phyloP scores from a whole-genome alignment of 495 filamentous ascomycete species.

The Pyronema domesticum region DNA sequence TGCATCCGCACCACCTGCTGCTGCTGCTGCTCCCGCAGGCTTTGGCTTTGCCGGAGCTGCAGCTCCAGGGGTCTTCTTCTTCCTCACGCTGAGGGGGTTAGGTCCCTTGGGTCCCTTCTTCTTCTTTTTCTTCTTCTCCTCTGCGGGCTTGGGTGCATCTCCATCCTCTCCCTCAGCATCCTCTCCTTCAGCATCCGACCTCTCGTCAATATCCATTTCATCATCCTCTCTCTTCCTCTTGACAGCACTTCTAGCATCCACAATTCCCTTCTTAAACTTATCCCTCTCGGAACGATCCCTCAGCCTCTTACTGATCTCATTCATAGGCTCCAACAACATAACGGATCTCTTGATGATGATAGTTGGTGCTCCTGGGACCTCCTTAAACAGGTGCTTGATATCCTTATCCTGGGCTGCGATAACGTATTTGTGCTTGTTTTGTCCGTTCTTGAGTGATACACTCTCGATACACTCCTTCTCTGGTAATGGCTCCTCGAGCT shows the following conservation, averaged over 20 bases:
- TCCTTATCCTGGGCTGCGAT: slow-evolving; percentile 57
- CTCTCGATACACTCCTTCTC: slow-evolving; percentile 60
- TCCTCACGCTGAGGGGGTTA: slow-evolving; percentile 82
- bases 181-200: slow-evolving; percentile 12
- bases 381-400: slow-evolving; percentile 36
- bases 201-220: slow-evolving; percentile 20
- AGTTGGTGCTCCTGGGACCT: slow-evolving; percentile 56
- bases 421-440: slow-evolving; percentile 82
- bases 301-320: slow-evolving; percentile 39
- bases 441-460: slow-evolving; percentile 46
- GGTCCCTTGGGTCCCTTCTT: slow-evolving; percentile 57
- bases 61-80: slow-evolving; percentile 35
- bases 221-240: slow-evolving; percentile 37
- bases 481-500: slow-evolving; percentile 54
- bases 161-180: slow-evolving; percentile 17
- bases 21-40: not conserved
- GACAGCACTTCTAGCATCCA: slow-evolving; percentile 32
- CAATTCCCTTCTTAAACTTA: slow-evolving; percentile 60
- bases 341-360: slow-evolving; percentile 73
- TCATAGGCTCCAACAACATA: slow-evolving; percentile 84
- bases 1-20: slow-evolving; percentile 14
- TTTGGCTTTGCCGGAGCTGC: slow-evolving; percentile 16
- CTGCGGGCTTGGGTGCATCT: slow-evolving; percentile 21
- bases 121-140: slow-evolving; percentile 43
- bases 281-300: slow-evolving; percentile 49